Conservation (phyloP, 2,329 filamentous ascomycete genomes). For the Nothomitra cinnamomea region DNA sequence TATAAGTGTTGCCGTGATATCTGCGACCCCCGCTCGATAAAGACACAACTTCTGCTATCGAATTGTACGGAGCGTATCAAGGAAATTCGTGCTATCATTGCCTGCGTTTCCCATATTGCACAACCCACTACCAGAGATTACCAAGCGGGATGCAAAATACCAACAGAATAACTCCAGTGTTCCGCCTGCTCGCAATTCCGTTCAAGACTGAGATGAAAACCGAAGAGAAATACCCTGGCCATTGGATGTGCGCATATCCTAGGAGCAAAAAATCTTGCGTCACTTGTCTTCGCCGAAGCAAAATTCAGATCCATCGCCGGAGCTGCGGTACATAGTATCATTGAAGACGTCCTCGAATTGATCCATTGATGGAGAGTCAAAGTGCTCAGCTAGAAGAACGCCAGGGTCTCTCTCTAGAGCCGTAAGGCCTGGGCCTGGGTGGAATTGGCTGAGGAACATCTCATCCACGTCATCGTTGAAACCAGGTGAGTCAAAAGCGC, state of each 20-base stretch:
- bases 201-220: neutral
- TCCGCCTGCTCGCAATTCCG: neutral
- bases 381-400: slow-evolving; percentile 9
- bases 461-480: slow-evolving; percentile 12
- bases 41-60: too few species aligned
- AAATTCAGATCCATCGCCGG: slow-evolving; percentile 11
- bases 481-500: slow-evolving; percentile 12
- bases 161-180: neutral
- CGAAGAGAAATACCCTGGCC: neutral
- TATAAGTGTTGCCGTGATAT: too few species aligned
- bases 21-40: too few species aligned
- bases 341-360: slow-evolving; percentile 18
- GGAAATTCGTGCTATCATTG: neutral
- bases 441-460: slow-evolving; percentile 20
- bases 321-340: neutral
- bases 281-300: slow-evolving; percentile 14
- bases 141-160: neutral
- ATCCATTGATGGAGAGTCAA: slow-evolving; percentile 8
- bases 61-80: neutral
- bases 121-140: neutral
- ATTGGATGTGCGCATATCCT: neutral
- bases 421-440: slow-evolving; percentile 10
- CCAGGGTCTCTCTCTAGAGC: slow-evolving; percentile 16
- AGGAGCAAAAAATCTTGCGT: too few species aligned
- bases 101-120: neutral